Percentiles rank a stretch among this genome's conserved stretches.
phyloP scores from a whole-genome alignment of 345 rosid species.

The Dipteronia sinensis region DNA sequence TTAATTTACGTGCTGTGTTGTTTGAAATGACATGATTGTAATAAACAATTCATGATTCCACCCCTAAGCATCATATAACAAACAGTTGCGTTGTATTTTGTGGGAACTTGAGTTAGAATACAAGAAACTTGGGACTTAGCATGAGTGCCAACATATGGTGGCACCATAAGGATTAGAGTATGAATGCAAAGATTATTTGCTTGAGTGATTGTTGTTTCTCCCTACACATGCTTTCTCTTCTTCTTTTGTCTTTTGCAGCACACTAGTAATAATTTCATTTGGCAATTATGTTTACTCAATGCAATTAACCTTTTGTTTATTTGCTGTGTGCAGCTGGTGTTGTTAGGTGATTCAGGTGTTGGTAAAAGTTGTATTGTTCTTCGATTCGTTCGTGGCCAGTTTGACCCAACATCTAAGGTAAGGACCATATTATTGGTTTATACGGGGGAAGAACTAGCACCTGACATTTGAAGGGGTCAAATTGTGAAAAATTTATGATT shows the following conservation, averaged over 20 bases:
- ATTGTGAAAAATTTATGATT: background rate
- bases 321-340: conserved; percentile 63
- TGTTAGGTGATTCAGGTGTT: conserved; percentile 97
- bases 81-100: no score
- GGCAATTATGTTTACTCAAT: background rate
- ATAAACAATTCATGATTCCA: background rate
- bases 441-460: background rate
- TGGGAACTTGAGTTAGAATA: no score
- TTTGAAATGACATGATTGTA: no score
- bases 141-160: no score
- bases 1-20: no score
- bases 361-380: conserved; percentile 99
- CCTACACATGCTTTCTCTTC: background rate
- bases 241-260: background rate
- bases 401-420: conserved; percentile 96
- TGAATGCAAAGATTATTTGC: background rate
- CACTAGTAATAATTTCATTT: background rate
- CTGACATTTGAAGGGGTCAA: background rate
- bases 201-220: background rate
- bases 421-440: conserved; percentile 4
- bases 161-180: no score
- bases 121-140: no score
- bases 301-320: conserved; percentile 21
- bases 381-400: conserved; percentile 98
- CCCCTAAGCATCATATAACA: no score